These are phyloP conservation scores for Tillandsia leiboldiana DNA, from an alignment of 176 grass and related monocot species.

Conservation along the genomic window DNA sequence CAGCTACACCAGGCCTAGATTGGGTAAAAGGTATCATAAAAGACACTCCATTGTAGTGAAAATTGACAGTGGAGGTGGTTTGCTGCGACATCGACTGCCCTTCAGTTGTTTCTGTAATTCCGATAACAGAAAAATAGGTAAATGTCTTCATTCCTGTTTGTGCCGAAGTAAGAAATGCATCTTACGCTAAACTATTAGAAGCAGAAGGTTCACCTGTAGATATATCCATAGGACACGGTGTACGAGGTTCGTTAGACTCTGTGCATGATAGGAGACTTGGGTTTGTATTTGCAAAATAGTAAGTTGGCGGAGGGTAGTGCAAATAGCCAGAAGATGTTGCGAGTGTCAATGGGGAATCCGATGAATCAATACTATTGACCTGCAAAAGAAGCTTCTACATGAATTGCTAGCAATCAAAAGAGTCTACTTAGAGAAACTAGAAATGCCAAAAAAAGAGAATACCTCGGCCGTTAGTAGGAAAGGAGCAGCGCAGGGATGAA, in stretches of 20 bases:
- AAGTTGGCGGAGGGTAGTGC: constrained; percentile 57
- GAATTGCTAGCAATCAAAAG: neutral
- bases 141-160: constrained; percentile 17
- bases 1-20: constrained; percentile 19
- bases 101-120: no score
- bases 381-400: constrained; percentile 20
- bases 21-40: constrained; percentile 23
- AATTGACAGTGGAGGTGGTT: constrained; percentile 19
- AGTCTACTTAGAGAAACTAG: neutral
- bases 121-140: no score
- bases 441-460: constrained; percentile 13
- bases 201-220: constrained; percentile 47
- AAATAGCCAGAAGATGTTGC: constrained; percentile 91
- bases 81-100: neutral
- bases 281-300: constrained; percentile 63
- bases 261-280: constrained; percentile 38
- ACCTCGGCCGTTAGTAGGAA: constrained; percentile 98
- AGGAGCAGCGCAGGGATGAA: constrained; percentile 87
- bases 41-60: constrained; percentile 19
- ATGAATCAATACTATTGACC: constrained; percentile 94
- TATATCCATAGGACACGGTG: constrained; percentile 65
- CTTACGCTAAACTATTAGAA: constrained; percentile 19
- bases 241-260: constrained; percentile 23
- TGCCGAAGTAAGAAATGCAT: constrained; percentile 10
- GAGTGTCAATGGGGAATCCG: constrained; percentile 63